Evolutionary conservation across 306 rosid genomes (phyloP).

Genomic region (Vicia sativa): DNA sequence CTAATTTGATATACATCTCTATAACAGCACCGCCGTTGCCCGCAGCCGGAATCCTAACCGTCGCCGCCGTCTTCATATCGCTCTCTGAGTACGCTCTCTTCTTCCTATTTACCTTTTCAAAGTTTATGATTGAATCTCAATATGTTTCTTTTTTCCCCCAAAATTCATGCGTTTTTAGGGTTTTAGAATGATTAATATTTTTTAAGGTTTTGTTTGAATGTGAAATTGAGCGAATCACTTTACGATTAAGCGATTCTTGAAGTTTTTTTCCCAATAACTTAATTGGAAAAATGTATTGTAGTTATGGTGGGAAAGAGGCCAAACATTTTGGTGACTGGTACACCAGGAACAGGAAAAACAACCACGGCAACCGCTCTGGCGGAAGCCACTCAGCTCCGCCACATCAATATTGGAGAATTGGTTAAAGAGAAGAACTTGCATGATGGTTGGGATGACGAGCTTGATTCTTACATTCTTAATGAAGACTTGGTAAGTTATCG

Average conservation of each 20-base stretch:
- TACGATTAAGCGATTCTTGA: not conserved
- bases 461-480: slow-evolving; percentile 69
- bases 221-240: not conserved
- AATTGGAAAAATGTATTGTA: slow-evolving; percentile 1
- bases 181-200: not conserved
- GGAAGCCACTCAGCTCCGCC: slow-evolving; percentile 65
- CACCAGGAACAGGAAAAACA: slow-evolving; percentile 94
- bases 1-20: too few relatives aligned
- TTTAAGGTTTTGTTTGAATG: not conserved
- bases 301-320: slow-evolving; percentile 67
- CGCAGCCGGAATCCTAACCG: too few relatives aligned
- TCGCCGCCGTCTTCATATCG: too few relatives aligned
- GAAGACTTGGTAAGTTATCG: slow-evolving; percentile 68
- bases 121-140: too few relatives aligned
- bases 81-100: too few relatives aligned
- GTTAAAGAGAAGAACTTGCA: slow-evolving; percentile 84
- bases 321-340: slow-evolving; percentile 81
- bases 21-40: too few relatives aligned
- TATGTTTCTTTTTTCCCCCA: not conserved
- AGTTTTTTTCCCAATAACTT: slow-evolving; percentile 7
- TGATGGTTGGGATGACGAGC: slow-evolving; percentile 88
- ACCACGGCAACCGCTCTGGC: slow-evolving; percentile 68
- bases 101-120: too few relatives aligned
- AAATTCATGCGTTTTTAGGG: not conserved
- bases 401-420: slow-evolving; percentile 71